Conservation (phyloP, 805 yeast species). For the Ogataea paraovalis region DNA sequence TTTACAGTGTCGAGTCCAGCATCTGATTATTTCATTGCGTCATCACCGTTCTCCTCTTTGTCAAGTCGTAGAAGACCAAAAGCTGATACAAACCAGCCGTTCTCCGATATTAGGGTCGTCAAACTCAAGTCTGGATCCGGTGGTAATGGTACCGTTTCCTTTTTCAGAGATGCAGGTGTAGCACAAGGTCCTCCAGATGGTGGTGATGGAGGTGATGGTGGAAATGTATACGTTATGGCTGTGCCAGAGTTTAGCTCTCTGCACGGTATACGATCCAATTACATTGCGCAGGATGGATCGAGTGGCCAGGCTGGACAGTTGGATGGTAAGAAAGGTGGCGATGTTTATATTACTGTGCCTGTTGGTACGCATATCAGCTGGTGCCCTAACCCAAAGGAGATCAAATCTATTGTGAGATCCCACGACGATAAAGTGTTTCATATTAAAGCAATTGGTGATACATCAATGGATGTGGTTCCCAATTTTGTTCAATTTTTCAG, state of each 20-base stretch:
- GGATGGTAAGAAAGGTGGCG: conserved; percentile 83
- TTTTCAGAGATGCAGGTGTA: conserved; percentile 79
- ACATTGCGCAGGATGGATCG: conserved; percentile 68
- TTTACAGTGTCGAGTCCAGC: conserved; percentile 29
- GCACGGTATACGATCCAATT: conserved; percentile 62
- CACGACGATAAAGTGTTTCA: conserved; percentile 23
- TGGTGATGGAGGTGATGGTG: conserved; percentile 98
- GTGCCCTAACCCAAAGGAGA: conserved; percentile 67
- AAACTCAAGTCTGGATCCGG: conserved; percentile 76
- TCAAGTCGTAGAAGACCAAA: conserved; percentile 38
- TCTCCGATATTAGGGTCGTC: conserved; percentile 65
- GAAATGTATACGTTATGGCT: conserved; percentile 80
- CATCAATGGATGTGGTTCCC: conserved; percentile 27
- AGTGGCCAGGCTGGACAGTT: conserved; percentile 72
- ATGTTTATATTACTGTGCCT: conserved; percentile 79
- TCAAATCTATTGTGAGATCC: conserved; percentile 24
- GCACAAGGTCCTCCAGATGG: conserved; percentile 96
- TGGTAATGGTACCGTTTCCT: conserved; percentile 84
- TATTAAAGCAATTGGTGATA: conserved; percentile 24
- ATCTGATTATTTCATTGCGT: conserved; percentile 29
- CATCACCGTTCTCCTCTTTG: conserved; percentile 38
- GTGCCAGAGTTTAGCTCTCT: conserved; percentile 66
- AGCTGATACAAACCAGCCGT: conserved; percentile 39
- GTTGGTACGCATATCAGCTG: conserved; percentile 85
- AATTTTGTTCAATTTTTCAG: conserved; percentile 58